A percentile compares a stretch with the other conserved stretches of the same genome.
Conservation (phyloP, 352 stramenopile species). For the Phytophthora chlamydospora region DNA sequence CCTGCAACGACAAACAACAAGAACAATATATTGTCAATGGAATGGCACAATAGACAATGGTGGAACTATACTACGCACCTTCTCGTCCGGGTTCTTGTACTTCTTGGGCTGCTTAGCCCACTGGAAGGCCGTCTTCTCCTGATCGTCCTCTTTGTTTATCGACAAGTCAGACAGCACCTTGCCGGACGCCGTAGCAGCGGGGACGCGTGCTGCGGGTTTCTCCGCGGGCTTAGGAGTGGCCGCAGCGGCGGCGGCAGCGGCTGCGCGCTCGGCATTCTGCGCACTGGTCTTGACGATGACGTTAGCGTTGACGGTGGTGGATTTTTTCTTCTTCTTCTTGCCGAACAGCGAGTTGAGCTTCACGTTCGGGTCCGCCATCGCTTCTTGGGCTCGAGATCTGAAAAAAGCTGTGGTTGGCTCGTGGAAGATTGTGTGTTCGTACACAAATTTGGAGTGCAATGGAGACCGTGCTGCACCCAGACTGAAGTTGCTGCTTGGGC, state of each 20-base stretch:
- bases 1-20: conserved; percentile 23
- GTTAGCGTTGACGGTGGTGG: conserved; percentile 78
- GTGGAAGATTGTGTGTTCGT: not conserved
- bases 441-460: too few species aligned
- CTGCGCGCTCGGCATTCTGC: conserved; percentile 38
- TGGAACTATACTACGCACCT: conserved; percentile 24
- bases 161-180: conserved; percentile 75
- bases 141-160: conserved; percentile 54
- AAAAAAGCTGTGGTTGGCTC: conserved; percentile 27
- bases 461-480: too few species aligned
- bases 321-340: conserved; percentile 89
- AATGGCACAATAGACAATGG: not conserved
- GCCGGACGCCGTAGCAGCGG: conserved; percentile 28
- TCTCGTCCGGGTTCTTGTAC: conserved; percentile 69
- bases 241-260: conserved; percentile 28
- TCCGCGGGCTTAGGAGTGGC: conserved; percentile 25
- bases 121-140: conserved; percentile 65
- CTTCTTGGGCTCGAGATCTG: not conserved
- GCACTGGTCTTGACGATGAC: conserved; percentile 73
- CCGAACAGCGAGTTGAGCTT: conserved; percentile 88
- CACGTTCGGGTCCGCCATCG: conserved; percentile 54
- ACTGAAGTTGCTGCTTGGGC: too few species aligned
- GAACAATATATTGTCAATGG: not conserved
- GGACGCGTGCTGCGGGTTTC: not conserved
- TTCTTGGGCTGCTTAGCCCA: conserved; percentile 89